Conservation (phyloP, 768 basidiomycete species). For the Multifurca ochricompacta region DNA sequence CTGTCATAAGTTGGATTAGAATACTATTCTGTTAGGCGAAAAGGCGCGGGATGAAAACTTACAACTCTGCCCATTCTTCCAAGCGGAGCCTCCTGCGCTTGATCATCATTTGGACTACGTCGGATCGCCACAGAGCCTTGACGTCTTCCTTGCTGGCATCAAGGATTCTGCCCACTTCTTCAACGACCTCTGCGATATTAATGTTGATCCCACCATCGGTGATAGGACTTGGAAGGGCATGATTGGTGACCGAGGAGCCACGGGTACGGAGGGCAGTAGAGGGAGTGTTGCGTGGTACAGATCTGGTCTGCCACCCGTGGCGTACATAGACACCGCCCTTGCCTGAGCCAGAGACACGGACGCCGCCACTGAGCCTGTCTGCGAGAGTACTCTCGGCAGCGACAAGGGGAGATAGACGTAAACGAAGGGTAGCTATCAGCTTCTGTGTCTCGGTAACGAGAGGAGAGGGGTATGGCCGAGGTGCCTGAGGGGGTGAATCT, state of each 20-base stretch:
- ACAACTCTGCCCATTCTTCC: constrained; percentile 90
- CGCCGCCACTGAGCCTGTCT: constrained; percentile 65
- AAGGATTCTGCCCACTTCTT: constrained; percentile 34
- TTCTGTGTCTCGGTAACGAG: constrained; percentile 12
- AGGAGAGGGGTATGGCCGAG: not conserved
- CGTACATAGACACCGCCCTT: constrained; percentile 71
- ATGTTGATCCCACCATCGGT: not conserved
- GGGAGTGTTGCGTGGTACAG: constrained; percentile 33
- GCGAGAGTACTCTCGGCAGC: constrained; percentile 56
- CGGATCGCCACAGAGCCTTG: constrained; percentile 63
- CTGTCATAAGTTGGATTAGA: constrained; percentile 32
- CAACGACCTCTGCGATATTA: constrained; percentile 12
- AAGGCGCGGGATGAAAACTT: constrained; percentile 28
- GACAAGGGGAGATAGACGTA: constrained; percentile 52
- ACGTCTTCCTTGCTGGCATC: constrained; percentile 55
- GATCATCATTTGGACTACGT: constrained; percentile 61
- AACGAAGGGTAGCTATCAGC: constrained; percentile 35
- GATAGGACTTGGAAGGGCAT: not conserved
- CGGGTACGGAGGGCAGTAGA: constrained; percentile 18
- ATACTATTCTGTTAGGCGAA: not conserved
- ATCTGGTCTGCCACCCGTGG: constrained; percentile 72
- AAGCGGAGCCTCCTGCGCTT: constrained; percentile 61
- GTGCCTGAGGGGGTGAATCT: not conserved
- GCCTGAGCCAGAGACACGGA: constrained; percentile 67
- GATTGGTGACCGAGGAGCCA: not conserved